phyloP scores from a whole-genome alignment of 2,329 filamentous ascomycete genomes.

The Myotisia sp. region DNA sequence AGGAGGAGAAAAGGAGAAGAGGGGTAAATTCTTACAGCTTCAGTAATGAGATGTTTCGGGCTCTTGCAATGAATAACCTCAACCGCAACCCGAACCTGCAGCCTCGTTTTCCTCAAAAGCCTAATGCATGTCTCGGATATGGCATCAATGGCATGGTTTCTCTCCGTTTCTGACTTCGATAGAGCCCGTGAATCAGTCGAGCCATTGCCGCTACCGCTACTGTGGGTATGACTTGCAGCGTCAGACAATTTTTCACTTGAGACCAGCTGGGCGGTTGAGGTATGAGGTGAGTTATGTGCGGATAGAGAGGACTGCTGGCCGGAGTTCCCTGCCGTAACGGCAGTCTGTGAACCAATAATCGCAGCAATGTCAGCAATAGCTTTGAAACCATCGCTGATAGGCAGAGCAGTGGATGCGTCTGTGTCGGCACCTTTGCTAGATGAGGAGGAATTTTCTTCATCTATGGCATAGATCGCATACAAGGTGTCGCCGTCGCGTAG shows the following conservation, averaged over 20 bases:
- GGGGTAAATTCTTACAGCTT: conserved; percentile 47
- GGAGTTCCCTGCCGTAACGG: conserved; percentile 37
- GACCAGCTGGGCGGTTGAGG: conserved; percentile 17
- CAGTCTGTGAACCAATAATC: conserved; percentile 47
- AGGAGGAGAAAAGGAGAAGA: neutral
- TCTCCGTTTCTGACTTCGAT: conserved; percentile 58
- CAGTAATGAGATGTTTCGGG: conserved; percentile 86
- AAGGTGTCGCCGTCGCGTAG: conserved; percentile 87
- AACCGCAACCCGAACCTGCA: conserved; percentile 85
- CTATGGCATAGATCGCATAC: conserved; percentile 82
- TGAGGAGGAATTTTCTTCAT: conserved; percentile 53
- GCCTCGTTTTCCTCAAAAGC: conserved; percentile 71
- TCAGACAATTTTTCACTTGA: neutral
- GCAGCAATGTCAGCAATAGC: conserved; percentile 62
- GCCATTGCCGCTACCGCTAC: conserved; percentile 25
- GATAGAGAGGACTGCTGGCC: neutral
- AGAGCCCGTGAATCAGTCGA: conserved; percentile 38
- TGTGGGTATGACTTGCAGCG: neutral
- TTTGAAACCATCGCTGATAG: conserved; percentile 57
- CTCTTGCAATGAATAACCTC: conserved; percentile 98
- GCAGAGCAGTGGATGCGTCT: conserved; percentile 29
- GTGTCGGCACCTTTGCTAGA: conserved; percentile 33
- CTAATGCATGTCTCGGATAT: conserved; percentile 77
- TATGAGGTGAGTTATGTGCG: conserved; percentile 9
- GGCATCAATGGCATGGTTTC: conserved; percentile 63